These are phyloP conservation scores for Plasmodium adleri DNA, from an alignment of 169 alveolate species.

Conservation along the genomic window DNA sequence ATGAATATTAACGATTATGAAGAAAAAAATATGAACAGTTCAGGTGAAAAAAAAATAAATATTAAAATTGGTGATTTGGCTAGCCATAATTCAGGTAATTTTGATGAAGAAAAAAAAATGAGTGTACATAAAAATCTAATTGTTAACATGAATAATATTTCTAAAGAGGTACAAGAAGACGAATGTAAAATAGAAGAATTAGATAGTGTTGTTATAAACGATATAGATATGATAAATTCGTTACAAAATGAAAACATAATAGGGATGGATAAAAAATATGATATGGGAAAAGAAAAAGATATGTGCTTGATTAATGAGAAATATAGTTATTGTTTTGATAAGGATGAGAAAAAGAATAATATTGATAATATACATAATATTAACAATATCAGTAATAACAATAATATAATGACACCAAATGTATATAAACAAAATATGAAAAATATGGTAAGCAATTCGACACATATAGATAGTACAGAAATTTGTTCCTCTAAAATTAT, in stretches of 20 bases:
- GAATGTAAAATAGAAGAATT: neutral
- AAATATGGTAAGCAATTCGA: conserved; percentile 2
- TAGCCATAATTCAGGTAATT: conserved; percentile 28
- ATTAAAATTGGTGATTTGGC: neutral
- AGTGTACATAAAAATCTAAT: neutral
- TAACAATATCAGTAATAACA: neutral
- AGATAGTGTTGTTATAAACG: neutral
- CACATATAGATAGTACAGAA: conserved; percentile 12
- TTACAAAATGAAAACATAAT: neutral
- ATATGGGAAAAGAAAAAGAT: neutral
- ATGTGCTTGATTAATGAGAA: neutral
- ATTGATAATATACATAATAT: neutral
- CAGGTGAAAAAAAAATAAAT: neutral
- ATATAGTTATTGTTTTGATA: neutral
- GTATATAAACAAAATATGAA: neutral
- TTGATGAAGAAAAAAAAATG: conserved; percentile 14
- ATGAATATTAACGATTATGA: conserved; percentile 22
- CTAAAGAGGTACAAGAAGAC: conserved; percentile 12
- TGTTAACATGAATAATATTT: conserved; percentile 7
- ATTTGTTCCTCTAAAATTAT: neutral
- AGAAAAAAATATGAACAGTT: neutral
- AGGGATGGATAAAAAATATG: neutral
- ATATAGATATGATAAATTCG: neutral
- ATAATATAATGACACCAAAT: neutral
- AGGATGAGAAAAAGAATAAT: neutral